Conservation (phyloP, 805 yeast species). For the Candida nonsorbophila region DNA sequence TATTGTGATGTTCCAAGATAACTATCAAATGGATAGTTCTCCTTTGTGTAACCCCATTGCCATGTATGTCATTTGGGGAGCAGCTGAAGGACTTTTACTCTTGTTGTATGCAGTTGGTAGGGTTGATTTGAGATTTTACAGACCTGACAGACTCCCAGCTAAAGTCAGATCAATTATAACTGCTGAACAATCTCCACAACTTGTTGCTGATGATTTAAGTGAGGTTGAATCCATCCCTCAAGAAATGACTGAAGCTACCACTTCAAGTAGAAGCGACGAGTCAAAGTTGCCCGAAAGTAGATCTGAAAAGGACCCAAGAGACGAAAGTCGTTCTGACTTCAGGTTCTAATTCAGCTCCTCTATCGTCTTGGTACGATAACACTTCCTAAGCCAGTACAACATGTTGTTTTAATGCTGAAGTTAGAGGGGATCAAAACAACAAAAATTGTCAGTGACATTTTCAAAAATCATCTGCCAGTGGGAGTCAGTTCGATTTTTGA, state of each 20-base stretch:
- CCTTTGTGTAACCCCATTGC: conserved; percentile 28
- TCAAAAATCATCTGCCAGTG: conserved; percentile 1
- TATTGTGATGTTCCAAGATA: conserved; percentile 37
- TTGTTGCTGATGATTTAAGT: conserved; percentile 4
- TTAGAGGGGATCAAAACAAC: conserved; percentile 4
- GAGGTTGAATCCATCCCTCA: conserved; percentile 6
- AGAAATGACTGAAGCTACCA: too few relatives aligned
- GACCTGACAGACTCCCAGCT: conserved; percentile 54
- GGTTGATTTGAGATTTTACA: conserved; percentile 71
- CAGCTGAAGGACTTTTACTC: conserved; percentile 52
- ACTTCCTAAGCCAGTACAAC: too few relatives aligned
- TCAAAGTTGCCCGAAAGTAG: too few relatives aligned
- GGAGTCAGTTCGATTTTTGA: neutral
- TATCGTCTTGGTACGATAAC: too few relatives aligned
- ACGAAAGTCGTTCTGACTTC: too few relatives aligned
- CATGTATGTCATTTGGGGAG: conserved; percentile 67
- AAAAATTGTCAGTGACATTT: neutral
- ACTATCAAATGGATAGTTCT: conserved; percentile 14
- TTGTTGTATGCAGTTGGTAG: conserved; percentile 54
- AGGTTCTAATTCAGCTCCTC: too few relatives aligned
- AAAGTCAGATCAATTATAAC: conserved; percentile 34
- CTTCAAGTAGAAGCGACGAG: too few relatives aligned
- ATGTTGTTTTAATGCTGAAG: conserved; percentile 61
- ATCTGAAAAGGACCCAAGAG: too few relatives aligned
- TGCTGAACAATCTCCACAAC: conserved; percentile 38